Conservation (phyloP, 2,329 filamentous ascomycete genomes). For the Penicillium sclerotigenum region DNA sequence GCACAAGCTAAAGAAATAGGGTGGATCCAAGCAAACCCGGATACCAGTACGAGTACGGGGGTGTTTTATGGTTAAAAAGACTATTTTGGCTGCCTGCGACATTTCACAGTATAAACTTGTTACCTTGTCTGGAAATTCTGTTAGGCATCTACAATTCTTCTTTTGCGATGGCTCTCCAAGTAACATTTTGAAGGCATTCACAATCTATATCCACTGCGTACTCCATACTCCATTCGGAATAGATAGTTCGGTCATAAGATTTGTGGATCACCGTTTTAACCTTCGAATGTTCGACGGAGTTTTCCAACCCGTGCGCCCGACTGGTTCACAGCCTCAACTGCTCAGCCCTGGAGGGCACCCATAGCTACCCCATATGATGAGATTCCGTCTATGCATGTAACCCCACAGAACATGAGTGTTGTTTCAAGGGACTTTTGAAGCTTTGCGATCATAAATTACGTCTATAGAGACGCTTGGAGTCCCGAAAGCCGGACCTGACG, state of each 20-base stretch:
- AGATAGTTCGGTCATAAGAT: background rate
- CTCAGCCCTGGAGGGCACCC: too few species aligned
- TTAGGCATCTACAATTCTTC: background rate
- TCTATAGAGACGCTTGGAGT: background rate
- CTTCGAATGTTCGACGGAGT: background rate
- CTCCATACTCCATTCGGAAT: background rate
- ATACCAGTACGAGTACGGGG: background rate
- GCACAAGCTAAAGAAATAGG: conserved; percentile 9
- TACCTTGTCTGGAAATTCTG: background rate
- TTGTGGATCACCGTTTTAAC: background rate
- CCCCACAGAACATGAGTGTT: background rate
- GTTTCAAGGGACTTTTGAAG: background rate
- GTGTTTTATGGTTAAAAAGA: background rate
- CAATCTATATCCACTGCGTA: too few species aligned
- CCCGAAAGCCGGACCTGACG: background rate
- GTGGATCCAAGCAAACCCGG: background rate
- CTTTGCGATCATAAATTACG: background rate
- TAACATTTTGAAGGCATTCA: too few species aligned
- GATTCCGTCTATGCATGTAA: background rate
- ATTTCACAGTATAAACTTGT: background rate
- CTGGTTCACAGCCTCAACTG: conserved; percentile 2
- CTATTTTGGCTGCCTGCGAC: background rate
- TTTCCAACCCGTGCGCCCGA: background rate
- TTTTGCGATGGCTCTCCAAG: background rate
- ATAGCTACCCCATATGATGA: background rate